phyloP scores from a whole-genome alignment of 2,329 filamentous ascomycete species.

The Stylonectria norvegica region DNA sequence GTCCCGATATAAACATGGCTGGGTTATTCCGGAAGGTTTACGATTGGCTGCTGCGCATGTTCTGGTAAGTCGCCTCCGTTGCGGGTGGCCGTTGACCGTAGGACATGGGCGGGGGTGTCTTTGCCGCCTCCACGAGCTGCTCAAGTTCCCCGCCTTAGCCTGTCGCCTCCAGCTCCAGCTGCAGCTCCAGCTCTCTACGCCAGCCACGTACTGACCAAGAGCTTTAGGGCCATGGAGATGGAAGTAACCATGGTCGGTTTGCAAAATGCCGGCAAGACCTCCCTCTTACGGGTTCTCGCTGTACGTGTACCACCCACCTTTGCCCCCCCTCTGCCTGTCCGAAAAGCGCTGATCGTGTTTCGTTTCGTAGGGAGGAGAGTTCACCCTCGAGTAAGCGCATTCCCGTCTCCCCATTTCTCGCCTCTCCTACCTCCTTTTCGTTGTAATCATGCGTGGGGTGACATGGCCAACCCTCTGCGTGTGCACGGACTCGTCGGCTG shows the following conservation, averaged over 20 bases:
- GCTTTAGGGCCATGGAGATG: conserved; percentile 90
- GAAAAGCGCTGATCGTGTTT: conserved; percentile 19
- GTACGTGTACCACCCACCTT: conserved; percentile 56
- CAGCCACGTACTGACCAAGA: conserved; percentile 23
- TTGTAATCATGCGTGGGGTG: neutral
- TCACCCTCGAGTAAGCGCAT: conserved; percentile 87
- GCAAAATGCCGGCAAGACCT: conserved; percentile 98
- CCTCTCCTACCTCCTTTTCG: conserved; percentile 10
- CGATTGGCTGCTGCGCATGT: conserved; percentile 96
- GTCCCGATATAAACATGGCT: conserved; percentile 60
- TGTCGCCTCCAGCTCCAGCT: too few relatives aligned
- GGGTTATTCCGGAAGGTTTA: conserved; percentile 91
- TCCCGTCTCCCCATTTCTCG: conserved; percentile 13
- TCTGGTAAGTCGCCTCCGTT: conserved; percentile 68
- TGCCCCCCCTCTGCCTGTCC: conserved; percentile 1
- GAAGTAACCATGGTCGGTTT: conserved; percentile 98
- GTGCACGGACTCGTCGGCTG: conserved; percentile 27
- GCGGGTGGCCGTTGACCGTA: too few relatives aligned
- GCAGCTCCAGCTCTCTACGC: conserved; percentile 11
- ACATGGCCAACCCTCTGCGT: conserved; percentile 5
- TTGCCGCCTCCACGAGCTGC: conserved; percentile 6
- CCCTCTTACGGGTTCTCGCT: conserved; percentile 85
- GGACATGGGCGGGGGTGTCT: conserved; percentile 8
- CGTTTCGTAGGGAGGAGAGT: conserved; percentile 78
- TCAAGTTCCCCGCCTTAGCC: conserved; percentile 8